Evolutionary conservation across 371 early-diverging fungal genomes (phyloP), one percentile per base, ranked within the genome.

Genomic region (Massospora cicadina): DNA sequence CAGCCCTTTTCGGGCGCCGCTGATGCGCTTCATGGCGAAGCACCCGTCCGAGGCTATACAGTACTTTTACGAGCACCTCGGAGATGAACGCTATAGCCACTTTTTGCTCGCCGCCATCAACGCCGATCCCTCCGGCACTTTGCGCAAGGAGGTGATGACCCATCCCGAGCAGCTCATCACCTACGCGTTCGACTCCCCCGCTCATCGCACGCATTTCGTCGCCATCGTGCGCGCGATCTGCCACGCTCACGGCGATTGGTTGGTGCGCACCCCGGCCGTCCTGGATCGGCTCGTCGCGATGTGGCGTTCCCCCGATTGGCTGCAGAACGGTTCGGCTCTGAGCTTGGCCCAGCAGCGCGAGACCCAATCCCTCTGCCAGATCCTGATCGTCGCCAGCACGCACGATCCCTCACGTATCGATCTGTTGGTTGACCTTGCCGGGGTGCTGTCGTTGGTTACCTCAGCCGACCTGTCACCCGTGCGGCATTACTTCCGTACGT

Each of bases 1-100:
- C 0, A 91, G 92, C 65, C 99, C 99, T 0, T 98, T 98, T 79
- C 76, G 98, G 32, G 72, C 78, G 2, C 92, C 95, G 23, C 74
- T 98, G 55, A 81, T 93, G 71, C 85, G 85, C 70, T 98, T 88
- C 72, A 66, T 98, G 60, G 92, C 91, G 65, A 78, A 89, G 2
- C 93, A 95, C 68, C 77, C 91, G 0, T 65, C 81, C 0, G 96
- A 98, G 55, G 76, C 95, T 0, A 76, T 91, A 2, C 82, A 81
- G 0, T 93, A 87, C 70, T 97, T 98, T 69, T 79, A 87, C 26
- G 82, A 89, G 43, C 79, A 81, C 13, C 67, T 95, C 13, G 71
- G 77, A 3, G 72, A 80, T 61, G 72, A 76, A 5, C 71, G 72
- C 23, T 72, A 74, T 66, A 72, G 80, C 67, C 76, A 80, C 1